phyloP scores from a whole-genome alignment of 345 rosid species.

The Excoecaria cochinchinensis region DNA sequence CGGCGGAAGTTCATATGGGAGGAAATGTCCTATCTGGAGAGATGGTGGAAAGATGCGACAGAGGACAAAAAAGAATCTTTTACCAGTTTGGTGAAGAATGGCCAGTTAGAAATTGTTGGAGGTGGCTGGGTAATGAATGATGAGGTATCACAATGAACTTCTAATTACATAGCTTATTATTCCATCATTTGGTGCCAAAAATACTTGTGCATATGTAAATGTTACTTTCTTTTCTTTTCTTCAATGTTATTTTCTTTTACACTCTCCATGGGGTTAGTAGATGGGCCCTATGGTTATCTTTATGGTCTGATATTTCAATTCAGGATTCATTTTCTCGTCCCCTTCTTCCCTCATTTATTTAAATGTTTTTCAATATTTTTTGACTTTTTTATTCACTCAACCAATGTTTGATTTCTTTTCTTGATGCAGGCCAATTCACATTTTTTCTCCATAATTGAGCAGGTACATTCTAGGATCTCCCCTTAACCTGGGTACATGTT shows the following conservation, averaged over 20 bases:
- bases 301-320: background rate
- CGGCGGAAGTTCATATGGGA: constrained; percentile 97
- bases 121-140: constrained; percentile 99
- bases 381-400: background rate
- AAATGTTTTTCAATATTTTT: background rate
- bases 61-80: constrained; percentile 64
- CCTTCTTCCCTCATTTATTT: background rate
- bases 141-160: constrained; percentile 57
- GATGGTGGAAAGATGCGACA: constrained; percentile 97
- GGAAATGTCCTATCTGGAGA: constrained; percentile 96
- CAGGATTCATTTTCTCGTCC: background rate
- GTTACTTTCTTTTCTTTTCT: background rate
- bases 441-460: constrained; percentile 91
- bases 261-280: background rate
- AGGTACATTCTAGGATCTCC: constrained; percentile 44
- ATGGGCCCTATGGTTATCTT: background rate
- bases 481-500: background rate
- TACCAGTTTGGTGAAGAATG: constrained; percentile 69
- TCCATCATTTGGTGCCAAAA: background rate
- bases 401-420: constrained; percentile 20
- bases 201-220: background rate
- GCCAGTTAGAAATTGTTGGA: constrained; percentile 96
- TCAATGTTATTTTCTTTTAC: background rate
- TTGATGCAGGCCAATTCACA: constrained; percentile 94
- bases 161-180: background rate